Evolutionary conservation across 2,329 filamentous ascomycete genomes (phyloP), one percentile per base, ranked within the genome.

Genomic region (Arthrobotrys musiformis): DNA sequence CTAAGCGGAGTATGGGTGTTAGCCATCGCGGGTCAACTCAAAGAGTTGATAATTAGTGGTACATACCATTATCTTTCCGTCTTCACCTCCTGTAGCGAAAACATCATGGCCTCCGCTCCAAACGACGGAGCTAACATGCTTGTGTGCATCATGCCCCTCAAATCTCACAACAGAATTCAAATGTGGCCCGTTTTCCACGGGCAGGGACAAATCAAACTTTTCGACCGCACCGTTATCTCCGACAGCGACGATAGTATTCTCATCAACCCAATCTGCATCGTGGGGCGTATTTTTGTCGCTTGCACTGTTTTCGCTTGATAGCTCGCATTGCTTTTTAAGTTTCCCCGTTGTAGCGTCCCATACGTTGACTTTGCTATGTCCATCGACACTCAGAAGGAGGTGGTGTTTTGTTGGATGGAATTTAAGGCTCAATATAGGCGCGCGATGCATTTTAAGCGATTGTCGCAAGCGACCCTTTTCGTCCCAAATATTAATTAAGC

Each of bases 201-300:
- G 33, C 40, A 60, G 28, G 5, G 66, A 66, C 19, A 77, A 19
- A 22, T 77, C 73, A 19, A 77, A 78, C 17, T 73, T 73, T 44
- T 78, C 68, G 15, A 78, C 74, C 8, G 68, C 56, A 13, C 74
- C 74, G 17, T 73, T 78, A n/a, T 72, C 69, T 8, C 74, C 74
- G 3, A 69, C 74, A 26, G 72, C 62, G 19, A 78, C 30, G 22
- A 78, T 68, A 2, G 67, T 78, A 56, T 61, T 60, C 3, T 78
- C 74, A n/a, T 78, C 67, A 15, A 78, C 60, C 74, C 74, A 78
- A 22, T 73, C 74, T 9, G 74, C 74, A 33, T 78, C 74, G 8
- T 58, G 60, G 11, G 73, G 61, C 19, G 64, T 60, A 35, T 46
- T 61, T n/a, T 28, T 62, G 6, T 77, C 73, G 4, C 24, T 50